A percentile compares a stretch with the other conserved stretches of the same genome.
These are phyloP conservation scores for Debaryomyces maramus DNA, from an alignment of 805 yeast genomes.

Conservation along the genomic window DNA sequence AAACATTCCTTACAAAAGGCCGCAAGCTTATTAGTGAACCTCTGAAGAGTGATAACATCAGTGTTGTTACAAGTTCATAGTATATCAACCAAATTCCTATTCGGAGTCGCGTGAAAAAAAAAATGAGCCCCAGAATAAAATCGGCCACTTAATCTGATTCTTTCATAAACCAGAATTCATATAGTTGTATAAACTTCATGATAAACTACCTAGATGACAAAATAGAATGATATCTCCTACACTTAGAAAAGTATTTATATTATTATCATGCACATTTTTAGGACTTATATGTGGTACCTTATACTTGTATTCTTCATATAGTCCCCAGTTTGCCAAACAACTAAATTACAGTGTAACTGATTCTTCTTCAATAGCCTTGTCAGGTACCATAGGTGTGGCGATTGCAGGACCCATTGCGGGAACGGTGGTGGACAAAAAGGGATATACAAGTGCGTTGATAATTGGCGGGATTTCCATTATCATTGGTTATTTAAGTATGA, in stretches of 20 bases:
- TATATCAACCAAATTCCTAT: too few relatives aligned
- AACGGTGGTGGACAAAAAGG: constrained; percentile 57
- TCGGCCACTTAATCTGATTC: too few relatives aligned
- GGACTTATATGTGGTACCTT: constrained; percentile 72
- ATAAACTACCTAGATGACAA: too few relatives aligned
- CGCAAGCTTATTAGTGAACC: too few relatives aligned
- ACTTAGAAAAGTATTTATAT: constrained; percentile 22
- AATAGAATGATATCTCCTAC: constrained; percentile 17
- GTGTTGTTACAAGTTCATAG: too few relatives aligned
- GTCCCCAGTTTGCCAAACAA: constrained; percentile 68
- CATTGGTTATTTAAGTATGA: constrained; percentile 57
- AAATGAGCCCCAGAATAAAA: too few relatives aligned
- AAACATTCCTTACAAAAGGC: neutral
- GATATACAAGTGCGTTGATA: constrained; percentile 54
- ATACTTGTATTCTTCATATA: constrained; percentile 72
- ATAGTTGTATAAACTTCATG: too few relatives aligned
- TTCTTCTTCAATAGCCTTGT: constrained; percentile 62
- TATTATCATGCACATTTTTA: constrained; percentile 33
- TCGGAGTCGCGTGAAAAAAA: constrained; percentile 1
- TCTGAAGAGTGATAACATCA: too few relatives aligned
- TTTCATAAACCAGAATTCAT: too few relatives aligned
- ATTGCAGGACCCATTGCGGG: constrained; percentile 71
- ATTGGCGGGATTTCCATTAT: constrained; percentile 51
- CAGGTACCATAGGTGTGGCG: constrained; percentile 67
- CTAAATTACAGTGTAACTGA: constrained; percentile 61